phyloP scores from a whole-genome alignment of 768 basidiomycete genomes.

The Suillus tomentosus region DNA sequence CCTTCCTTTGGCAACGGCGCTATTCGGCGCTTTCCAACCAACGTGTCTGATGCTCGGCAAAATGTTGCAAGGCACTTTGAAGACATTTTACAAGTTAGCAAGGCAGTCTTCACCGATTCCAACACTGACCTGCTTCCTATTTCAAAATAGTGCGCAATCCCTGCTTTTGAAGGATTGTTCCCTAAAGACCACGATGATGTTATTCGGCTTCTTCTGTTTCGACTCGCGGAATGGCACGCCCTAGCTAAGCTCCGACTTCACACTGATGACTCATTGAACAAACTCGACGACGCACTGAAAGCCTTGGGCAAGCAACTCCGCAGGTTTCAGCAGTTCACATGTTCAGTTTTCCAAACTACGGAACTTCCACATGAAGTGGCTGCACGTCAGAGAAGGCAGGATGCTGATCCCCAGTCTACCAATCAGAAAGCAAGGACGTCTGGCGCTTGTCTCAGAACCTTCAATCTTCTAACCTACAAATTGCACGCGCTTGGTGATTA shows the following conservation, averaged over 20 bases:
- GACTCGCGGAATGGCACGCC: conserved; percentile 35
- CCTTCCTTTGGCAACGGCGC: no score
- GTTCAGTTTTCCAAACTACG: conserved; percentile 24
- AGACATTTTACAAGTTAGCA: no score
- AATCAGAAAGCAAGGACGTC: neutral
- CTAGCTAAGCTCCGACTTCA: conserved; percentile 38
- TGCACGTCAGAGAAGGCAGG: neutral
- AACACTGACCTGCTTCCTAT: no score
- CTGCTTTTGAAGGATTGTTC: conserved; percentile 22
- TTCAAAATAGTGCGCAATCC: no score
- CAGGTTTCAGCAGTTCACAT: conserved; percentile 28
- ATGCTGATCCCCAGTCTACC: neutral
- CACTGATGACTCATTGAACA: conserved; percentile 25
- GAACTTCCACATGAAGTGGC: conserved; percentile 27
- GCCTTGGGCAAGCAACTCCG: conserved; percentile 23
- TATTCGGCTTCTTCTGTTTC: conserved; percentile 27
- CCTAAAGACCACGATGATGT: conserved; percentile 23
- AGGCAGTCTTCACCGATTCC: no score
- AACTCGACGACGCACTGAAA: conserved; percentile 22
- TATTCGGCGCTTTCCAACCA: no score
- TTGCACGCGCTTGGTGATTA: conserved; percentile 40
- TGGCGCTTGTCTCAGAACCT: conserved; percentile 9
- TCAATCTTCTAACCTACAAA: conserved; percentile 39
- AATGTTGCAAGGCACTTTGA: no score
- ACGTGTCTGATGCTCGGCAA: no score